Conservation (phyloP, 78 protist genomes). For the Chrysochromulina parva region DNA sequence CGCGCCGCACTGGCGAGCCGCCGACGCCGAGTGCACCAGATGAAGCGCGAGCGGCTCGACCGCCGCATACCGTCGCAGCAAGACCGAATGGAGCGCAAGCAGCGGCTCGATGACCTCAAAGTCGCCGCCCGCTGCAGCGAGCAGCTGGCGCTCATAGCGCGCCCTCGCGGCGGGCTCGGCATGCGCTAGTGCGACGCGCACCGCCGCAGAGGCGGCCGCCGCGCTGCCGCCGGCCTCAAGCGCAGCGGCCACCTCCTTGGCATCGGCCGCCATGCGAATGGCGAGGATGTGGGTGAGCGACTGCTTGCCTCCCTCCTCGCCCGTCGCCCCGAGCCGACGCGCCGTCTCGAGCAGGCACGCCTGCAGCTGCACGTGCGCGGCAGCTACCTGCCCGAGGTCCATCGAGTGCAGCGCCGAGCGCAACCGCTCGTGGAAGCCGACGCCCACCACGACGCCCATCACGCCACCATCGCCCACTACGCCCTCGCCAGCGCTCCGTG, state of each 20-base stretch:
- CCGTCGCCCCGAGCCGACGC: not conserved
- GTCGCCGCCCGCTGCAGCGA: not conserved
- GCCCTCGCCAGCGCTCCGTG: not conserved
- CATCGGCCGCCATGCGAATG: not conserved
- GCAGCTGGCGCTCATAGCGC: not conserved
- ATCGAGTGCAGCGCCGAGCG: not conserved
- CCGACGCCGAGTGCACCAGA: too few relatives aligned
- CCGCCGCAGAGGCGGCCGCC: not conserved
- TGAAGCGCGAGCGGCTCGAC: too few relatives aligned
- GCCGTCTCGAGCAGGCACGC: not conserved
- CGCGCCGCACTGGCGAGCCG: not conserved
- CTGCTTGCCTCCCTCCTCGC: not conserved
- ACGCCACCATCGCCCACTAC: not conserved
- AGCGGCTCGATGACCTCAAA: not conserved
- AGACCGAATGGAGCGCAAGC: not conserved
- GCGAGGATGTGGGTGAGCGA: too few relatives aligned
- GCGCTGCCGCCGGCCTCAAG: not conserved
- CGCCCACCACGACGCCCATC: not conserved
- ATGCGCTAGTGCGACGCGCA: not conserved
- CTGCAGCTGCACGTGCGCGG: not conserved
- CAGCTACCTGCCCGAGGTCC: not conserved
- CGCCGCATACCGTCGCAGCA: not conserved
- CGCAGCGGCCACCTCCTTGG: not conserved
- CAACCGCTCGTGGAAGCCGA: not conserved
- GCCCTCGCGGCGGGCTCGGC: too few relatives aligned